Conservation (phyloP, 352 stramenopile species). For the Phytopythium boreale region DNA sequence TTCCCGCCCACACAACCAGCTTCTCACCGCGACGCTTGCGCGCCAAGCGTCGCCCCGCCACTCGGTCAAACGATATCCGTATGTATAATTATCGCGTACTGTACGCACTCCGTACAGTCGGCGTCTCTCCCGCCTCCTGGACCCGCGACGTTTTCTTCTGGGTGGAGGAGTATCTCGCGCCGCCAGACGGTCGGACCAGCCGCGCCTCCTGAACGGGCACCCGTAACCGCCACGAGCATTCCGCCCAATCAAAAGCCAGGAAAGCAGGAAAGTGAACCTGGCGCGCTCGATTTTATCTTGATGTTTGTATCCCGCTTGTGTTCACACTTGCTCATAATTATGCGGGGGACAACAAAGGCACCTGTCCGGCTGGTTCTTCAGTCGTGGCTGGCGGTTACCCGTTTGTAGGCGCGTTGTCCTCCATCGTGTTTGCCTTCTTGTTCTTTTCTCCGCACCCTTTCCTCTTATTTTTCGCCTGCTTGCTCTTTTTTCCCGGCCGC, state of each 20-base stretch:
- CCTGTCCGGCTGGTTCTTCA: not conserved
- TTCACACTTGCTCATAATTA: too few relatives aligned
- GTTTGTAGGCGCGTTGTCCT: not conserved
- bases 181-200: not conserved
- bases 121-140: not conserved
- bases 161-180: not conserved
- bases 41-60: not conserved
- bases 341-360: not conserved
- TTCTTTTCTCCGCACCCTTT: not conserved
- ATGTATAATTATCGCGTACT: not conserved
- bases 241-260: not conserved
- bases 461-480: not conserved
- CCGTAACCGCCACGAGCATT: not conserved
- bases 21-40: not conserved
- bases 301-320: too few relatives aligned
- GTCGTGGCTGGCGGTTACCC: not conserved
- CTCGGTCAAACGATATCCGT: too few relatives aligned
- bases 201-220: not conserved
- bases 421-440: not conserved
- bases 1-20: not conserved
- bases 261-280: slow-evolving; percentile 1
- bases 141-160: not conserved
- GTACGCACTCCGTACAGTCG: not conserved
- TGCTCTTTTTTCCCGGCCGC: too few relatives aligned
- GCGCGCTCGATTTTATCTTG: not conserved